Conservation (phyloP, 2,329 filamentous ascomycete species). For the Curvularia spicifera region DNA sequence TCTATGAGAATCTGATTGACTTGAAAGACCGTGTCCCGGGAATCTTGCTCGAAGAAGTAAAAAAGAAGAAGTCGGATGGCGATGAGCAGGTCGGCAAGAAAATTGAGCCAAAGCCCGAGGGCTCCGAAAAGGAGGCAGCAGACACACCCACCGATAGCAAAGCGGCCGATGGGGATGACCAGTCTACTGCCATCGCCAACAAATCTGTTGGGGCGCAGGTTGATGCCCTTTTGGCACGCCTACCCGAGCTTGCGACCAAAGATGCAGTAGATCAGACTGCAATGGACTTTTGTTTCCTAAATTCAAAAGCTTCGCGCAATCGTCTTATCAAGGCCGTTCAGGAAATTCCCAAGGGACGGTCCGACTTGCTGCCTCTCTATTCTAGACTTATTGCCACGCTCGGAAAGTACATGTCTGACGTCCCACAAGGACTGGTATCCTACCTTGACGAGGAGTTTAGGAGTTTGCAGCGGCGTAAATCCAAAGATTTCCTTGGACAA, state of each 20-base stretch:
- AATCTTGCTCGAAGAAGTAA: slow-evolving; percentile 89
- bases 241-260: slow-evolving; percentile 92
- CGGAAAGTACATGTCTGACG: slow-evolving; percentile 90
- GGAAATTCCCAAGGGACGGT: slow-evolving; percentile 91
- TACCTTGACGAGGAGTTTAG: slow-evolving; percentile 97
- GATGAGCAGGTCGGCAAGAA: slow-evolving; percentile 87
- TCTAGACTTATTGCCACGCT: slow-evolving; percentile 92
- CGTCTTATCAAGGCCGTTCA: slow-evolving; percentile 90
- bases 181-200: slow-evolving; percentile 93
- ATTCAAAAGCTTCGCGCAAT: slow-evolving; percentile 97
- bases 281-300: slow-evolving; percentile 96
- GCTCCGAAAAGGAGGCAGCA: slow-evolving; percentile 51
- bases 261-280: slow-evolving; percentile 91
- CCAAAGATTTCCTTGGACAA: slow-evolving; percentile 95
- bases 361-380: slow-evolving; percentile 88
- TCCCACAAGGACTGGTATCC: slow-evolving; percentile 88
- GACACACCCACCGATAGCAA: slow-evolving; percentile 56
- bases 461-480: slow-evolving; percentile 93
- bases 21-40: slow-evolving; percentile 94
- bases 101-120: slow-evolving; percentile 56
- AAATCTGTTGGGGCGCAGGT: slow-evolving; percentile 98
- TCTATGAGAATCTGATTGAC: slow-evolving; percentile 96
- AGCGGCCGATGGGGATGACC: slow-evolving; percentile 70
- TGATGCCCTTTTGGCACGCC: slow-evolving; percentile 81
- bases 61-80: slow-evolving; percentile 85